phyloP scores from a whole-genome alignment of 176 grass and related monocot species.

The Musa troglodytarum region DNA sequence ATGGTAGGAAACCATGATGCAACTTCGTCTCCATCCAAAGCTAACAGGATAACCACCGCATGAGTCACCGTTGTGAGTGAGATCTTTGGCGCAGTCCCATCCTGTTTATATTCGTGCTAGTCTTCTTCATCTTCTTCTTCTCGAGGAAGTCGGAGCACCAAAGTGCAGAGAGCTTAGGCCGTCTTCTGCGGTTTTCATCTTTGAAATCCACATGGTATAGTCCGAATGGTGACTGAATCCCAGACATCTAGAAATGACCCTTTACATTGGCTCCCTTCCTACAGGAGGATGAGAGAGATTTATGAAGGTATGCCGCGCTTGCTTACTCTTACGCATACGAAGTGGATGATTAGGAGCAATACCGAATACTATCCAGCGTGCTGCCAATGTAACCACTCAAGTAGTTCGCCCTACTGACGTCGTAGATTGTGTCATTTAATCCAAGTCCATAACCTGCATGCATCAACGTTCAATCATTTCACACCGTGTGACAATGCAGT shows the following conservation, averaged over 20 bases:
- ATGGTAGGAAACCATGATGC: too few relatives aligned
- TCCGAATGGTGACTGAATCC: constrained; percentile 30
- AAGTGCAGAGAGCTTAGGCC: constrained; percentile 32
- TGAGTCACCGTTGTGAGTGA: neutral
- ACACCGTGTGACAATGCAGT: neutral
- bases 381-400: constrained; percentile 29
- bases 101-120: neutral
- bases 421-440: constrained; percentile 20
- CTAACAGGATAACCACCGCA: too few relatives aligned
- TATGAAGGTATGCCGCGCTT: neutral
- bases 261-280: constrained; percentile 46
- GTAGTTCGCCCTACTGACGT: constrained; percentile 29
- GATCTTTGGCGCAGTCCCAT: neutral
- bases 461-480: neutral
- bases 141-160: constrained; percentile 46
- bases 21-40: too few relatives aligned
- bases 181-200: constrained; percentile 20
- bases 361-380: constrained; percentile 40
- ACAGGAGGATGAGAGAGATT: neutral
- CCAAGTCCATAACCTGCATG: constrained; percentile 24
- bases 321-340: neutral
- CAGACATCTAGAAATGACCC: constrained; percentile 44
- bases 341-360: neutral
- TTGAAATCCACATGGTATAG: constrained; percentile 41
- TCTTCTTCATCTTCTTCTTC: neutral